These are phyloP conservation scores for Cyphellophora europaea DNA, from an alignment of 2,329 filamentous ascomycete genomes.

Conservation along the genomic window DNA sequence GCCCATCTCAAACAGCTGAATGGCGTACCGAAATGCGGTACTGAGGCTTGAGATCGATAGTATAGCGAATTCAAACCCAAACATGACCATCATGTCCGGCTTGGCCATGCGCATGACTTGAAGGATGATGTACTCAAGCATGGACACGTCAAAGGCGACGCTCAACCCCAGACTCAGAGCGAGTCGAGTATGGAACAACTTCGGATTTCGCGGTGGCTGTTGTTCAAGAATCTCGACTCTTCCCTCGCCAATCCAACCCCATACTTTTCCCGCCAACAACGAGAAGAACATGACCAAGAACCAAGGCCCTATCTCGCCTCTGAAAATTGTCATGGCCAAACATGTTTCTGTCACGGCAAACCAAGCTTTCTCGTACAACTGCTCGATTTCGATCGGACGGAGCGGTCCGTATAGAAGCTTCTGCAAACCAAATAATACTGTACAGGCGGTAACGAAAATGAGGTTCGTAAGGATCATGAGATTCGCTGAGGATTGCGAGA, in stretches of 20 bases:
- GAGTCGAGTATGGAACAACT: constrained; percentile 76
- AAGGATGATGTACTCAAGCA: constrained; percentile 72
- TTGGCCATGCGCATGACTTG: constrained; percentile 78
- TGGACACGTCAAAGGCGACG: constrained; percentile 66
- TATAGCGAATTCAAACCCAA: constrained; percentile 93
- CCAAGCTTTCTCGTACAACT: constrained; percentile 96
- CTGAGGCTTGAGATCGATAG: constrained; percentile 71
- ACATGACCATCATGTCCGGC: constrained; percentile 99
- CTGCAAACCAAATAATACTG: constrained; percentile 77
- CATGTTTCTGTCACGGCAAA: constrained; percentile 96
- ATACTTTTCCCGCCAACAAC: constrained; percentile 87
- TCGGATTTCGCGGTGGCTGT: constrained; percentile 81
- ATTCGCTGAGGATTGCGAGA: constrained; percentile 92
- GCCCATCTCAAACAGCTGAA: constrained; percentile 68
- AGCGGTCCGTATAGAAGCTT: constrained; percentile 83
- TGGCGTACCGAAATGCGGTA: constrained; percentile 66
- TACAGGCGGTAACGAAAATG: constrained; percentile 69
- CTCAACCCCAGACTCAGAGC: constrained; percentile 70
- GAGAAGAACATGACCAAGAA: constrained; percentile 95
- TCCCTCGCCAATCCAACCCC: constrained; percentile 96
- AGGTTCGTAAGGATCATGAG: constrained; percentile 91
- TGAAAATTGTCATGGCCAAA: constrained; percentile 95
- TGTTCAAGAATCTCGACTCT: constrained; percentile 91
- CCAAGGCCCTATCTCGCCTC: constrained; percentile 88
- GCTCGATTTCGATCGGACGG: constrained; percentile 89